These are phyloP conservation scores for Scopulariopsis brevicaulis DNA, from an alignment of 2,329 filamentous ascomycete genomes.

Conservation along the genomic window DNA sequence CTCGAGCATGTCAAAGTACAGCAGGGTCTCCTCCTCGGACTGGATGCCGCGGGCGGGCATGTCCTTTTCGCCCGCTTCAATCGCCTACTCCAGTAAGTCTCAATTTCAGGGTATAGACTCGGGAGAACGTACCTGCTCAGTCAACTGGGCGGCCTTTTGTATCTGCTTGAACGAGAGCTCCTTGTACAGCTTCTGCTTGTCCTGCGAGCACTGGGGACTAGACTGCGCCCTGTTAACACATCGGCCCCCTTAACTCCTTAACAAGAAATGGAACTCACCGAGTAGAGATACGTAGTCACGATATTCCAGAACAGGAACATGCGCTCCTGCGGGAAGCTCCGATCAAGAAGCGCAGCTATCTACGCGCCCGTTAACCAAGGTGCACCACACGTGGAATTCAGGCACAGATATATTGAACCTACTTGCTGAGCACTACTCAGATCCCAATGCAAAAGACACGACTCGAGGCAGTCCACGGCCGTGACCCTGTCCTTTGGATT, in stretches of 20 bases:
- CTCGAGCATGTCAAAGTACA: constrained; percentile 35
- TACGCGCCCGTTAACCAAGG: constrained; percentile 13
- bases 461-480: constrained; percentile 33
- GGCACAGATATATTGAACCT: constrained; percentile 6
- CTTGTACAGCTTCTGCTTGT: constrained; percentile 39
- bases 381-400: neutral
- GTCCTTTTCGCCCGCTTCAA: constrained; percentile 3
- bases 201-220: constrained; percentile 31
- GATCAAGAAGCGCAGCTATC: constrained; percentile 43
- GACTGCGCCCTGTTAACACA: constrained; percentile 18
- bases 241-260: neutral
- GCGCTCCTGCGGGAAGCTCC: constrained; percentile 34
- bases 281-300: constrained; percentile 37
- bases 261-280: constrained; percentile 23
- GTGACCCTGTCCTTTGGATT: constrained; percentile 31
- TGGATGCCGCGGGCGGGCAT: constrained; percentile 20
- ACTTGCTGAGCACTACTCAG: constrained; percentile 46
- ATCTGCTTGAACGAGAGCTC: constrained; percentile 39
- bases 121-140: constrained; percentile 25
- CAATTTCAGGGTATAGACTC: no score
- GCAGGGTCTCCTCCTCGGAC: constrained; percentile 36
- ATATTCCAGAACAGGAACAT: constrained; percentile 44
- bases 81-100: neutral
- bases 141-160: constrained; percentile 32
- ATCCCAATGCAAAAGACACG: constrained; percentile 43